These are phyloP conservation scores for Diaporthe amygdali DNA, from an alignment of 2,329 filamentous ascomycete species.

Conservation along the genomic window DNA sequence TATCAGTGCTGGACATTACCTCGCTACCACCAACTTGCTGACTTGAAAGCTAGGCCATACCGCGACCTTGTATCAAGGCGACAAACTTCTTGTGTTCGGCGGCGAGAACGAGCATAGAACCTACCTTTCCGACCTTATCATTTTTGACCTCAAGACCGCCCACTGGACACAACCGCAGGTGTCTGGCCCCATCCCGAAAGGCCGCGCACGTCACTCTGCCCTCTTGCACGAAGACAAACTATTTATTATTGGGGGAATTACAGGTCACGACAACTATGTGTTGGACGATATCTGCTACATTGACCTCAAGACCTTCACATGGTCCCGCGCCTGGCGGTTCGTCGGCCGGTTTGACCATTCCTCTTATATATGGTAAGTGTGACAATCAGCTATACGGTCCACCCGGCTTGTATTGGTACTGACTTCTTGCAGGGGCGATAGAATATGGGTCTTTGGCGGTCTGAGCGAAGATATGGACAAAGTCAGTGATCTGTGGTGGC, in stretches of 20 bases:
- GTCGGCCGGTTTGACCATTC: slow-evolving; percentile 95
- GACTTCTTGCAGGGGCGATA: slow-evolving; percentile 61
- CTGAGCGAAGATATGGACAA: slow-evolving; percentile 97
- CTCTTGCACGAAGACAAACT: slow-evolving; percentile 96
- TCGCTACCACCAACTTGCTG: slow-evolving; percentile 7
- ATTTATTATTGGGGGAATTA: slow-evolving; percentile 95
- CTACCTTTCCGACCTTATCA: slow-evolving; percentile 92
- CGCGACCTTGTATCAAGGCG: slow-evolving; percentile 88
- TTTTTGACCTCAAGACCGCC: slow-evolving; percentile 92
- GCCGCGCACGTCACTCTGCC: slow-evolving; percentile 89
- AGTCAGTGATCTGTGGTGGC: slow-evolving; percentile 94
- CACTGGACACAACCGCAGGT: slow-evolving; percentile 95
- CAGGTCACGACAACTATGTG: slow-evolving; percentile 88
- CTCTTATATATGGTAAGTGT: slow-evolving; percentile 78
- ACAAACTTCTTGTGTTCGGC: slow-evolving; percentile 96
- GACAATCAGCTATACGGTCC: neutral
- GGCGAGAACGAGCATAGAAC: slow-evolving; percentile 97
- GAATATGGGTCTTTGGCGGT: slow-evolving; percentile 96
- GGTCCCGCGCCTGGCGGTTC: slow-evolving; percentile 96
- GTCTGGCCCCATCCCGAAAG: slow-evolving; percentile 82
- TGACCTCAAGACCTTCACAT: slow-evolving; percentile 96
- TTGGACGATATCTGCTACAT: slow-evolving; percentile 96
- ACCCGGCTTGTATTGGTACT: neutral
- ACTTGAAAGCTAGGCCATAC: slow-evolving; percentile 74
- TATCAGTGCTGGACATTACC: neutral